phyloP scores from a whole-genome alignment of 768 basidiomycete genomes.

The Trametes elegans region DNA sequence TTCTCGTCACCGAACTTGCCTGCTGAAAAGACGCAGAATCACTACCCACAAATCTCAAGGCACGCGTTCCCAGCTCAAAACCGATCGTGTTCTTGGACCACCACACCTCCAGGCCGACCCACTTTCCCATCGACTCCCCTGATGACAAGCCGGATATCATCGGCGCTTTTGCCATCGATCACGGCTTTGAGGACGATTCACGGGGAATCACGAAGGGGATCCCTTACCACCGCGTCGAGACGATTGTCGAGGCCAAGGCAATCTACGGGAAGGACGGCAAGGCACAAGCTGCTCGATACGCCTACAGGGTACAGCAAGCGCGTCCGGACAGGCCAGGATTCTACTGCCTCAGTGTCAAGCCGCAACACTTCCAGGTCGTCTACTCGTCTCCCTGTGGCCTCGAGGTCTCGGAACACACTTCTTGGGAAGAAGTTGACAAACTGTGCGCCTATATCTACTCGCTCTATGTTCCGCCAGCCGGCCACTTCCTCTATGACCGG shows the following conservation, averaged over 20 bases:
- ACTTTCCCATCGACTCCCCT: neutral
- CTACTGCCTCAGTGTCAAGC: neutral
- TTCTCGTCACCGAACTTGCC: neutral
- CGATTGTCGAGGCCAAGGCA: neutral
- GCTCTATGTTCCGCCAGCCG: neutral
- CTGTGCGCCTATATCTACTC: conserved; percentile 3
- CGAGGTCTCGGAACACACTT: neutral
- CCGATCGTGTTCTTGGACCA: neutral
- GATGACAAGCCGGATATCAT: neutral
- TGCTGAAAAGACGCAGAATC: neutral
- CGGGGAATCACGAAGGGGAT: neutral
- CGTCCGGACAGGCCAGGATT: conserved; percentile 4
- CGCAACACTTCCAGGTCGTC: conserved; percentile 3
- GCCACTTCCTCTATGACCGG: conserved; percentile 6
- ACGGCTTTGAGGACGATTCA: neutral
- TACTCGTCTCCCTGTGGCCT: neutral
- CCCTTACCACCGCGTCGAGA: neutral
- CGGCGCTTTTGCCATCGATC: neutral
- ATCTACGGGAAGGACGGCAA: neutral
- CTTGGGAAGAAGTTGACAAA: neutral
- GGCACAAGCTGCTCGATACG: neutral
- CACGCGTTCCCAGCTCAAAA: neutral
- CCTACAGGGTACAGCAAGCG: neutral
- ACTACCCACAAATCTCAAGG: neutral
- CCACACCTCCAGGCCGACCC: neutral